Percentiles rank a stretch among this genome's conserved stretches.
These are phyloP conservation scores for Metroxylon sagu DNA, from an alignment of 176 grass and related monocot genomes.

Conservation along the genomic window DNA sequence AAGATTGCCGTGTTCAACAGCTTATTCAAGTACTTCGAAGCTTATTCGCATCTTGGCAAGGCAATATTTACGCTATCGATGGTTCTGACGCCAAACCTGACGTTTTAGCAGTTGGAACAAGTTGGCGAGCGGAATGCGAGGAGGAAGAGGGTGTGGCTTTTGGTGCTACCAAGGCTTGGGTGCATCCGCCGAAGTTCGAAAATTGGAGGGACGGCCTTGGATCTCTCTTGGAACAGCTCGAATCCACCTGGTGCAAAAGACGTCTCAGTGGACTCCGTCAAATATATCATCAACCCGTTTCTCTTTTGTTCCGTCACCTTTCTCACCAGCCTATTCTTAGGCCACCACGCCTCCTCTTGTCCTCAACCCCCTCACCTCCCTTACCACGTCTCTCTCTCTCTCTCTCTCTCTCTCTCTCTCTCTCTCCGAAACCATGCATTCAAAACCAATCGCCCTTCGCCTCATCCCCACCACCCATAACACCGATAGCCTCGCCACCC, in stretches of 20 bases:
- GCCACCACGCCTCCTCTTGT: constrained; percentile 18
- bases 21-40: no score
- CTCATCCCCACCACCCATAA: neutral
- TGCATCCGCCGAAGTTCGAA: neutral
- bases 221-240: constrained; percentile 18
- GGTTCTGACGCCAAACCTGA: no score
- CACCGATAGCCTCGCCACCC: neutral
- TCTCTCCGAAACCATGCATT: constrained; percentile 10
- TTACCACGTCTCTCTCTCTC: constrained; percentile 20
- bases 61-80: no score
- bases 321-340: constrained; percentile 47
- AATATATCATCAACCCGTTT: neutral
- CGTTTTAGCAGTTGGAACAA: no score
- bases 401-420: constrained; percentile 18
- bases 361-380: constrained; percentile 5
- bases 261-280: constrained; percentile 5
- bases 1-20: no score
- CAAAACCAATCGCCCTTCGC: constrained; percentile 22
- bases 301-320: neutral
- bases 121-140: neutral
- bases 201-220: neutral
- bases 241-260: neutral
- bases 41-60: no score
- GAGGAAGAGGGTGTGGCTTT: neutral
- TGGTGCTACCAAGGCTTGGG: neutral